Base-by-base conservation (phyloP, 2,329 filamentous ascomycete species). In the Colletotrichum incanum region DNA sequence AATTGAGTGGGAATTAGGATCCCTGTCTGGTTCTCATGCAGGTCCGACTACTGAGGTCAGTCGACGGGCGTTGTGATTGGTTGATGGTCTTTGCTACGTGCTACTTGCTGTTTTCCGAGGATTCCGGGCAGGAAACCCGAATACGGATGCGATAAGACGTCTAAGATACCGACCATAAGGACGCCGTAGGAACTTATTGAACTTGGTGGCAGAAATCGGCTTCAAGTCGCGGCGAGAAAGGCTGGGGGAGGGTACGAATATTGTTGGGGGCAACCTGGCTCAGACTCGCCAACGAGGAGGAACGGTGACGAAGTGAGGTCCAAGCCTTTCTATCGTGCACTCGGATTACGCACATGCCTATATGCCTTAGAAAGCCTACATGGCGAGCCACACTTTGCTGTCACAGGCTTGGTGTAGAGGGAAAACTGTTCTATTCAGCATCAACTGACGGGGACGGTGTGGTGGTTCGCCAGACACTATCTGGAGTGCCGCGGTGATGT, bases 21-120 rank as follows among this genome's bases (percentile, higher is more conserved):
- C 55, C 55, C 37, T 26, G 55, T 59, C 55, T 23, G 41, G 34
- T 60, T 20, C 18, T 23, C 26, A 47, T 60, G 58, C 41, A 60
- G 56, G 56, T 43, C 56, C 16, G 14, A 39, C 23, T 26, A 23
- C 4, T 6, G 20, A 41, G 14, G 26, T 20, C 23, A 5, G 20
- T 23, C 56, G 18, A 20, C 23, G n/a, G 23, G 7, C 7, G 4
- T 9, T 28, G 37, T 16, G 37, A 56, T 41, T 56, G 54, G 54
- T 39, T 41, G 11, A n/a, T 56, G 34, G n/a, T 56, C 34, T 39
- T 39, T 41, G 9, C 54, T 34, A 12, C 41, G n/a, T 28, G 26
- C 26, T 20, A 3, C 18, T 8, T 31, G 50, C 50, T 54, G 50
- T 26, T 20, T 31, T 5, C 49, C 50, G 26, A 54, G 7, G 28